Base-by-base conservation (phyloP, 2,329 filamentous ascomycete genomes). In the Aspergillus eucalypticola region DNA sequence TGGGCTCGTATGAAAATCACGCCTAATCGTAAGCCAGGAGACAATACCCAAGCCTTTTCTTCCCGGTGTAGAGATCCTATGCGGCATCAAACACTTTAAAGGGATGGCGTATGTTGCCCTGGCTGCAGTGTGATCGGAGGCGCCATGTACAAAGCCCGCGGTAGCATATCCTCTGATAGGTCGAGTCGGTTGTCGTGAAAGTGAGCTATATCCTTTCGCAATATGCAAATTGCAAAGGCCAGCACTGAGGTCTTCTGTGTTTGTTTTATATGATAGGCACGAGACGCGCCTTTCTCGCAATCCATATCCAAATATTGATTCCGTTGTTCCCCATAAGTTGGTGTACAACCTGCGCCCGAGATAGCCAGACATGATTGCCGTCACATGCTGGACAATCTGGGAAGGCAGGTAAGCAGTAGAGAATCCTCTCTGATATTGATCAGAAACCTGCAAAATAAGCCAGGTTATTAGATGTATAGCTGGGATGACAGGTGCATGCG, bases 81-180 rank as follows among this genome's bases (percentile, higher is more conserved):
- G 70, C 38, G 69, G 63, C 41, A 71, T 66, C 49, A 75, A 70
- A 50, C 72, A 72, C 49, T 73, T 69, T 17, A 70, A 60, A 8
- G 68, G 62, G 17, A 72, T 67, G 17, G 71, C 69, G 62, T 73
- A 75, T 27, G 70, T 67, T 59, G 73, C 63, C 21, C 71, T 69
- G 27, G 69, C 72, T 17, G 71, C 71, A 39, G 71, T 58, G 10
- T 71, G 73, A 35, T 65, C 73, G 21, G 74, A 75, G 5, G 69
- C 73, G 17, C 83, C 81, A 53, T 85, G 70, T 15, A 86, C 79
- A 25, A 86, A 75, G 5, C 84, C 81, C 23, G 84, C 82, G 1
- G 84, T 85, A 35, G 83, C 81, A 68, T 84, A 83, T 67, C 81
- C 83, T 60, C 78, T 80, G 10, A 79, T 80, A 23, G 81, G 74